Percentiles rank a stretch among this genome's conserved stretches.
phyloP scores from a whole-genome alignment of 805 yeast genomes.

The Kodamaea laetipori region DNA sequence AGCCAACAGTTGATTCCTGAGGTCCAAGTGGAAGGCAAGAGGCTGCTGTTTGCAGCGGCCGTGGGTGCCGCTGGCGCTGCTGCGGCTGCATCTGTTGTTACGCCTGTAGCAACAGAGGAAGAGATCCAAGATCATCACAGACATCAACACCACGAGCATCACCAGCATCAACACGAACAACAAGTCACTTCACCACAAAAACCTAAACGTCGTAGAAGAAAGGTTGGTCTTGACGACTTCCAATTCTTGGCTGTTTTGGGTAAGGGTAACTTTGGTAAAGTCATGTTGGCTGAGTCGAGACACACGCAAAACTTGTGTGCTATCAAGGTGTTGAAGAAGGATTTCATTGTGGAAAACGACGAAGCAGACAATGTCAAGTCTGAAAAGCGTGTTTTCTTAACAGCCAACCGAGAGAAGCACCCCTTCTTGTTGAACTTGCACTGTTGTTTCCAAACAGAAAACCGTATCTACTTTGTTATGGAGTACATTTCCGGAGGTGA shows the following conservation, averaged over 20 bases:
- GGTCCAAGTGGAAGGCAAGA: neutral
- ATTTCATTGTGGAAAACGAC: constrained; percentile 90
- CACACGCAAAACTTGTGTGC: constrained; percentile 84
- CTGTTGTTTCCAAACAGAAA: constrained; percentile 97
- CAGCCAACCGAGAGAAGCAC: constrained; percentile 84
- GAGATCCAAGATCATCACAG: constrained; percentile 5
- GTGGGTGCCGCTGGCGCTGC: constrained; percentile 6
- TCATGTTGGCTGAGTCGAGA: constrained; percentile 93
- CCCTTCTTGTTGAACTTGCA: constrained; percentile 90
- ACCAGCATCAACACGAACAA: constrained; percentile 7
- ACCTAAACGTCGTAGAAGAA: constrained; percentile 53
- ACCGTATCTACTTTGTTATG: constrained; percentile 97
- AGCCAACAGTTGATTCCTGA: constrained; percentile 22
- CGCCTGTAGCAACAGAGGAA: constrained; percentile 16
- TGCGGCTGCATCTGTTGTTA: constrained; percentile 18
- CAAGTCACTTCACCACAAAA: constrained; percentile 17
- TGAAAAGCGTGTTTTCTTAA: constrained; percentile 86
- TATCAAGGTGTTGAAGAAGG: constrained; percentile 93
- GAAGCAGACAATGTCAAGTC: constrained; percentile 94
- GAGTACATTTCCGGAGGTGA: constrained; percentile 98
- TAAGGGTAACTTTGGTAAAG: constrained; percentile 98
- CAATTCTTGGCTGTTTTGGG: constrained; percentile 93
- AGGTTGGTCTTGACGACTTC: constrained; percentile 92
- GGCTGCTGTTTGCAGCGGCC: constrained; percentile 4
- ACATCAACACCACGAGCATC: constrained; percentile 1